Conservation (phyloP, 1,139 yeast species). For the Geotrichum australiense region DNA sequence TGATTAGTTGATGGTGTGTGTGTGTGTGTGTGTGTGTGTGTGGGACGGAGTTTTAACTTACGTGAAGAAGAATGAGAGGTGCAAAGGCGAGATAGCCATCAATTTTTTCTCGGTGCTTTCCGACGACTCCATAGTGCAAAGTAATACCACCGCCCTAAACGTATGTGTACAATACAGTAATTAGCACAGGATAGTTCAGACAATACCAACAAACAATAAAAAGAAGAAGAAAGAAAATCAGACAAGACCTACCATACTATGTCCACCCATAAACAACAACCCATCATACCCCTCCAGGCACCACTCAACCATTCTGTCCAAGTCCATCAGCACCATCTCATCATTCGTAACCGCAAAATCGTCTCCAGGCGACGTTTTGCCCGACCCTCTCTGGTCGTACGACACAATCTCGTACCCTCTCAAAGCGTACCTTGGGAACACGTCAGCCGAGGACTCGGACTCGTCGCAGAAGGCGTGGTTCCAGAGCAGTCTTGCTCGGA, state of each 20-base stretch:
- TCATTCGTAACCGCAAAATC: slow-evolving; percentile 65
- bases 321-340: slow-evolving; percentile 53
- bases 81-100: slow-evolving; percentile 55
- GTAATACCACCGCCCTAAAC: slow-evolving; percentile 68
- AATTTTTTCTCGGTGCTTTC: slow-evolving; percentile 49
- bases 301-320: slow-evolving; percentile 52
- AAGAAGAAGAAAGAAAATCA: background rate
- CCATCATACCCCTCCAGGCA: slow-evolving; percentile 35
- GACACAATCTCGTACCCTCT: slow-evolving; percentile 68
- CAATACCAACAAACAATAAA: background rate
- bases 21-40: too few species aligned
- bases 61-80: slow-evolving; percentile 58
- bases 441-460: slow-evolving; percentile 42
- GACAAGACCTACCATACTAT: slow-evolving; percentile 53
- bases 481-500: slow-evolving; percentile 52
- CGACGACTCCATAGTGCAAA: slow-evolving; percentile 66
- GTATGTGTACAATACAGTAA: background rate
- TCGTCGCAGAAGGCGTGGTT: slow-evolving; percentile 73
- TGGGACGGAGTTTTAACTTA: slow-evolving; percentile 6
- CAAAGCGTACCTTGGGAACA: slow-evolving; percentile 51
- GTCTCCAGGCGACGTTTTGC: slow-evolving; percentile 50
- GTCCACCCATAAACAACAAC: slow-evolving; percentile 55
- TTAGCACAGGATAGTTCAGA: background rate
- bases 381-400: slow-evolving; percentile 88
- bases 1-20: too few species aligned